These are phyloP conservation scores for Curvularia verruculosa DNA, from an alignment of 2,329 filamentous ascomycete genomes.

Conservation along the genomic window DNA sequence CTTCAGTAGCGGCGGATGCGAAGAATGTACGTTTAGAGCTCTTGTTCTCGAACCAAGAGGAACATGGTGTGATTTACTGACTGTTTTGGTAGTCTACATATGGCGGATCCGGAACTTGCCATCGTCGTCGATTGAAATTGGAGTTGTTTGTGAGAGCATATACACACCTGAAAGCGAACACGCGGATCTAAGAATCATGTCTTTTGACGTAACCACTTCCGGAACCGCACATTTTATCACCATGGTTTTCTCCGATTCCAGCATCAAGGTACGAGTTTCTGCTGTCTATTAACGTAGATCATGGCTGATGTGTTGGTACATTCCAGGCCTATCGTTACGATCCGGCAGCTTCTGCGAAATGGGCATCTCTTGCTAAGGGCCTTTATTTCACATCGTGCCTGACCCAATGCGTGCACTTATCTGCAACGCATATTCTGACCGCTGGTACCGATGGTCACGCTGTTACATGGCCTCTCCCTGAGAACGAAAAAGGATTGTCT, in stretches of 20 bases:
- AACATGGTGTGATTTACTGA: neutral
- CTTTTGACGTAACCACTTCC: slow-evolving; percentile 66
- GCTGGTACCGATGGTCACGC: slow-evolving; percentile 83
- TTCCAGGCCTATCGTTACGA: slow-evolving; percentile 55
- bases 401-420: slow-evolving; percentile 63
- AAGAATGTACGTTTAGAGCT: slow-evolving; percentile 61
- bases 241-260: slow-evolving; percentile 84
- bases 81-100: slow-evolving; percentile 65
- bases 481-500: slow-evolving; percentile 16
- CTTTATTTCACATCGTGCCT: slow-evolving; percentile 66
- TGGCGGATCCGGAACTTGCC: slow-evolving; percentile 71
- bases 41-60: neutral
- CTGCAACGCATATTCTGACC: slow-evolving; percentile 61
- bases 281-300: no score
- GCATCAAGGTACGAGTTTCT: slow-evolving; percentile 60
- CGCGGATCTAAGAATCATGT: slow-evolving; percentile 78
- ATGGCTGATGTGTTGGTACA: slow-evolving; percentile 3
- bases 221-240: slow-evolving; percentile 62
- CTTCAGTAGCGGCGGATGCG: slow-evolving; percentile 84
- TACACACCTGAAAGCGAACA: slow-evolving; percentile 58
- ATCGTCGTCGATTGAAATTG: slow-evolving; percentile 54
- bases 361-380: slow-evolving; percentile 47
- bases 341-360: slow-evolving; percentile 31
- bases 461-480: slow-evolving; percentile 61
- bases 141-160: slow-evolving; percentile 59